These are phyloP conservation scores for Echria macrotheca DNA, from an alignment of 495 filamentous ascomycete genomes.

Conservation along the genomic window DNA sequence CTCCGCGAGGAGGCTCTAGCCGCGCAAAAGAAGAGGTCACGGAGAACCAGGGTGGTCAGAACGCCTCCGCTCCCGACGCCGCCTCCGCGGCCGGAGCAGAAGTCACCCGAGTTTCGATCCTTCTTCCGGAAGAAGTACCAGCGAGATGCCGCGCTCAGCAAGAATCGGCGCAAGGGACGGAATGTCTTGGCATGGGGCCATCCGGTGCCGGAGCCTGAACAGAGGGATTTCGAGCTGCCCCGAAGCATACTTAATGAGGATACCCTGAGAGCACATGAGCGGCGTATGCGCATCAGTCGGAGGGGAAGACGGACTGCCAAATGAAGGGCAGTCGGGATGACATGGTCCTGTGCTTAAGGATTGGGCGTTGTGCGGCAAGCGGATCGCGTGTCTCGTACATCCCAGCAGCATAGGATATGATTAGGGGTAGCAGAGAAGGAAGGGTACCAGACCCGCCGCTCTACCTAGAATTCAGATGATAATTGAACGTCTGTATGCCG, in stretches of 20 bases:
- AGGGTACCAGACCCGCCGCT: too few species aligned
- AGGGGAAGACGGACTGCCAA: too few species aligned
- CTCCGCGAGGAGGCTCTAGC: constrained; percentile 65
- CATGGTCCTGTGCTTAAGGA: too few species aligned
- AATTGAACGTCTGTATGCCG: too few species aligned
- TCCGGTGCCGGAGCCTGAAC: constrained; percentile 65
- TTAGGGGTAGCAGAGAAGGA: too few species aligned
- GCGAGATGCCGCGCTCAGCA: constrained; percentile 67
- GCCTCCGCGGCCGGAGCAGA: constrained; percentile 20
- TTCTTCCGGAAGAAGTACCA: constrained; percentile 76
- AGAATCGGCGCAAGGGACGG: constrained; percentile 49
- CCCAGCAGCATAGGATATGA: too few species aligned
- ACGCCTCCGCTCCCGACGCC: constrained; percentile 5
- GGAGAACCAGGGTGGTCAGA: constrained; percentile 1
- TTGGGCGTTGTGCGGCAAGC: too few species aligned
- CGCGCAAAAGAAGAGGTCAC: constrained; percentile 17
- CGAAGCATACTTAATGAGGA: constrained; percentile 63
- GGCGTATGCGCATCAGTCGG: constrained; percentile 47
- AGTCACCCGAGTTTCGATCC: constrained; percentile 66
- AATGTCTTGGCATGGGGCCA: constrained; percentile 66
- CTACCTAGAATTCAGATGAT: too few species aligned
- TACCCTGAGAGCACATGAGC: constrained; percentile 56
- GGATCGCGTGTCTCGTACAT: too few species aligned
- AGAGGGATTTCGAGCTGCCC: constrained; percentile 70
- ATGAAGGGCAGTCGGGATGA: too few species aligned